Conservation (phyloP, 1,284 basidiomycete genomes). For the Inonotus hispidus region DNA sequence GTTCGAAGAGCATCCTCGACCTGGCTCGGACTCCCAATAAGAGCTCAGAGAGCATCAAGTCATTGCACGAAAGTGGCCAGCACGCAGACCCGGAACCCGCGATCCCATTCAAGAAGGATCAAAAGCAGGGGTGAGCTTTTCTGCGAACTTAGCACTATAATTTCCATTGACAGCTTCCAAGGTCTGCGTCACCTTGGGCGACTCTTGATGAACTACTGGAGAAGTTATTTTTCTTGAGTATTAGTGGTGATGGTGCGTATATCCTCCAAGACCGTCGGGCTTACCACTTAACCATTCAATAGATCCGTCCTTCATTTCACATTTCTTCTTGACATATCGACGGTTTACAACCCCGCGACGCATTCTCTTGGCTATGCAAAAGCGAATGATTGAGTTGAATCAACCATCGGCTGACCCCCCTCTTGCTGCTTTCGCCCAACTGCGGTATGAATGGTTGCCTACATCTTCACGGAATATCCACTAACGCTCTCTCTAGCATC, state of each 20-base stretch:
- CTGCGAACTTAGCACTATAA: background rate
- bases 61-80: background rate
- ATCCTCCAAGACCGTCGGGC: background rate
- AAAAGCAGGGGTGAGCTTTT: slow-evolving; percentile 8
- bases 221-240: slow-evolving; percentile 67
- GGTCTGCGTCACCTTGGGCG: slow-evolving; percentile 58
- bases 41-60: slow-evolving; percentile 13
- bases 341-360: slow-evolving; percentile 71
- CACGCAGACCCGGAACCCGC: slow-evolving; percentile 4
- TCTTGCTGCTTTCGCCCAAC: slow-evolving; percentile 78
- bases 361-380: slow-evolving; percentile 80
- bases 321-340: slow-evolving; percentile 77
- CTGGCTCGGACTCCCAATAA: slow-evolving; percentile 7
- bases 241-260: slow-evolving; percentile 72
- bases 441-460: slow-evolving; percentile 48
- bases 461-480: background rate
- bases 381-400: slow-evolving; percentile 72
- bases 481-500: slow-evolving; percentile 41
- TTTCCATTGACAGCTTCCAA: background rate
- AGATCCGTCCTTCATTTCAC: slow-evolving; percentile 71
- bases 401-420: slow-evolving; percentile 66
- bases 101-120: slow-evolving; percentile 9
- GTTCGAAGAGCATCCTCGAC: slow-evolving; percentile 15
- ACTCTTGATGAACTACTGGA: slow-evolving; percentile 71
- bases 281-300: background rate